phyloP scores from a whole-genome alignment of 2,329 filamentous ascomycete species.

The Neurospora sp. region DNA sequence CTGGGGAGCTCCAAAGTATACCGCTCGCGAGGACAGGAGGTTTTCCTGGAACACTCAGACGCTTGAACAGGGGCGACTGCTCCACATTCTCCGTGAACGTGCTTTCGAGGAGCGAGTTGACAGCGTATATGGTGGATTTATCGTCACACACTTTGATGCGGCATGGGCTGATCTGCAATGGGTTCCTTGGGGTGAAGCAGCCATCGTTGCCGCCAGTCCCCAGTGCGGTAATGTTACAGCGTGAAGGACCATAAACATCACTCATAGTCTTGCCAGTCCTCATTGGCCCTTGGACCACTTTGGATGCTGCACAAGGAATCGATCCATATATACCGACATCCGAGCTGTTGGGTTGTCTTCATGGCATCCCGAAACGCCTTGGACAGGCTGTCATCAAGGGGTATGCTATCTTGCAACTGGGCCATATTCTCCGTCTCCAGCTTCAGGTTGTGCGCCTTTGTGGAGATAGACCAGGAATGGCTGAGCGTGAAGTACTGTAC shows the following conservation, averaged over 20 bases:
- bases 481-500: neutral
- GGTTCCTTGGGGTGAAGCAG: neutral
- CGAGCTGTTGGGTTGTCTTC: neutral
- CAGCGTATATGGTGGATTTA: neutral
- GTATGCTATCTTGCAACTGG: neutral
- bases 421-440: neutral
- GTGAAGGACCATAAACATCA: neutral
- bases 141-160: neutral
- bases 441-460: neutral
- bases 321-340: neutral
- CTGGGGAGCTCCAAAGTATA: slow-evolving; percentile 19
- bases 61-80: slow-evolving; percentile 1
- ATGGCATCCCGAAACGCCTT: neutral
- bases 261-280: neutral
- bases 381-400: neutral
- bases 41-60: slow-evolving; percentile 23
- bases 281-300: neutral
- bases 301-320: neutral
- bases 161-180: neutral
- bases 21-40: slow-evolving; percentile 17
- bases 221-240: neutral
- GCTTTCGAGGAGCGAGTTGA: neutral
- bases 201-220: neutral
- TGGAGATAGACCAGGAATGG: neutral
- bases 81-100: neutral